Evolutionary conservation across 1,139 yeast genomes (phyloP).

Genomic region (Yamadazyma blattariae): DNA sequence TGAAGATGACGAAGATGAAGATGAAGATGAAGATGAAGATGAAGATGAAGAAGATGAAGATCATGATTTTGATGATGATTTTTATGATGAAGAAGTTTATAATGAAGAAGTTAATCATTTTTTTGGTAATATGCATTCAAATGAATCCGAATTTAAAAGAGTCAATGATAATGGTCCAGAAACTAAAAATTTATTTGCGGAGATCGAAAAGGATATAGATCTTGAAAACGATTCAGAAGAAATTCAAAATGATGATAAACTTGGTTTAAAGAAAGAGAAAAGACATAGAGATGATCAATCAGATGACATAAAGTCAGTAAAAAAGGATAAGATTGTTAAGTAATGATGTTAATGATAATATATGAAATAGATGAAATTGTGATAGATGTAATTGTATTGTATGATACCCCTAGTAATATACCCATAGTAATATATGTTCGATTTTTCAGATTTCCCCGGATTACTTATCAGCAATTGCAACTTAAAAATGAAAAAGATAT

Average conservation of each 20-base stretch:
- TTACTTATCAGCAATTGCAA: too few species aligned
- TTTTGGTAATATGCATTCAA: not conserved
- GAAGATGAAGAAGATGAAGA: conserved; percentile 13
- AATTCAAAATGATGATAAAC: too few species aligned
- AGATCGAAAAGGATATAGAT: conserved; percentile 16
- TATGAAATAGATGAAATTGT: not conserved
- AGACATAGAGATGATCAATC: conserved; percentile 7
- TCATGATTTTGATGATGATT: conserved; percentile 8
- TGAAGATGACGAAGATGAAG: conserved; percentile 6
- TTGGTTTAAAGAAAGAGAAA: too few species aligned
- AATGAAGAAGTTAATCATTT: conserved; percentile 8
- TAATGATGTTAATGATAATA: conserved; percentile 4
- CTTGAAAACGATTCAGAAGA: too few species aligned
- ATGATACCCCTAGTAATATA: too few species aligned
- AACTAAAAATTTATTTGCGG: conserved; percentile 17
- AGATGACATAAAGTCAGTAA: not conserved
- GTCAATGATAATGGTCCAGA: conserved; percentile 1
- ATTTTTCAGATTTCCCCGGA: too few species aligned
- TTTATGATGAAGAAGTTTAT: conserved; percentile 12
- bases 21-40: conserved; percentile 4
- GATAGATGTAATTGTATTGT: conserved; percentile 1
- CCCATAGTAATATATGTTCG: too few species aligned
- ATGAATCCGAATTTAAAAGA: not conserved
- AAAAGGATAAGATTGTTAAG: not conserved
- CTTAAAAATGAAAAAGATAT: too few species aligned